phyloP scores from a whole-genome alignment of 1,139 yeast genomes.

The Protomyces lactucae-debilis region DNA sequence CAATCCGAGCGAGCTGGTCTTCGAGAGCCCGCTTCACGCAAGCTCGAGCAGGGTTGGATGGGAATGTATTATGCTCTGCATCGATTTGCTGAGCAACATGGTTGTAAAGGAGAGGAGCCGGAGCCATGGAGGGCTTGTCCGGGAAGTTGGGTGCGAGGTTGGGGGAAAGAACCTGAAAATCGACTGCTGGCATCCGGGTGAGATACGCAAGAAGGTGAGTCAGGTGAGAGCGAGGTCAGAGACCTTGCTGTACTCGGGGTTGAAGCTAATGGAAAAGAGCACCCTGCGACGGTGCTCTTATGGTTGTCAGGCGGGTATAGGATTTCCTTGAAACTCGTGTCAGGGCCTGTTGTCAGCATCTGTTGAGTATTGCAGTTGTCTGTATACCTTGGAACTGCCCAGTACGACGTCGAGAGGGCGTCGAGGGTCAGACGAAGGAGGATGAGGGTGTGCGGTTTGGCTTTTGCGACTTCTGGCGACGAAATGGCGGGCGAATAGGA shows the following conservation, averaged over 20 bases:
- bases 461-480: neutral
- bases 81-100: neutral
- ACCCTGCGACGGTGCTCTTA: neutral
- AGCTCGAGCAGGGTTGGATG: neutral
- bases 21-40: neutral
- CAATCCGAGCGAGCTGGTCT: neutral
- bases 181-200: neutral
- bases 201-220: too few species aligned
- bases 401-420: constrained; percentile 1
- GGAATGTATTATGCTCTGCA: neutral
- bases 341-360: neutral
- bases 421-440: constrained; percentile 3
- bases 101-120: neutral
- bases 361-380: neutral
- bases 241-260: neutral
- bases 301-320: constrained; percentile 2
- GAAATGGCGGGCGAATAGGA: neutral
- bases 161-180: neutral
- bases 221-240: neutral
- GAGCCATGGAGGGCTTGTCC: neutral
- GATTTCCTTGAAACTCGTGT: neutral
- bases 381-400: neutral
- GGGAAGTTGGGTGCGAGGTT: neutral
- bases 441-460: neutral
- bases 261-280: neutral